Base-by-base conservation (phyloP, 257 asterid genomes). In the Henckelia pumila region DNA sequence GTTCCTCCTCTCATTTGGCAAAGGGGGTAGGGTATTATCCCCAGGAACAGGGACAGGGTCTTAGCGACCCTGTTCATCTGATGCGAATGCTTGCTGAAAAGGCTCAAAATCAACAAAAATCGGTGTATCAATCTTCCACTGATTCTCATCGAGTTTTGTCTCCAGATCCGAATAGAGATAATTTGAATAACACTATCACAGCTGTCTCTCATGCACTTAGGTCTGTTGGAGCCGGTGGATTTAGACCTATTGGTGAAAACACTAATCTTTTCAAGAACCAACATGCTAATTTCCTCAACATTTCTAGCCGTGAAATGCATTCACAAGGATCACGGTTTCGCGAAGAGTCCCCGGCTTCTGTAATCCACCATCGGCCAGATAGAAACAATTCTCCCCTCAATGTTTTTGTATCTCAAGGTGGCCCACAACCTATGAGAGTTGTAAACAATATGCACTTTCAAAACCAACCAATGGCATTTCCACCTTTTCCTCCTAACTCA, bases 321-420 rank as follows among this genome's bases (percentile, higher is more conserved):
- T 16, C 21, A 16, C 55, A 47, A 47, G 55, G 20, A 47, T 47
- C 21, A 16, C 21, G 55, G 17, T 47, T 14, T 47, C 55, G 21
- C 1, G 55, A 47, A 47, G 55, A 47, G 21, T 47, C 55, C 20
- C 55, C 55, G 17, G 63, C 78, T 72, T 29, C 87, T 52, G 87
- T 80, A 58, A 62, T 78, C 76, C 78, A 69, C 53, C 73, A 78
- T 62, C 85, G 76, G 68, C 80, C 74, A 9, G 88, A 80, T 64
- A 84, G 70, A 74, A 80, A 68, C 60, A 71, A 62, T 72, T 69
- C 69, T 28, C 83, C 82, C 0, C 60, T 73, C 58, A 84, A 81
- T 33, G 80, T 86, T 11, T 88, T 84, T 26, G 94, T 79, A 56
- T 80, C 90, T 7, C 97, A 80, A 58, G 87, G 85, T 32, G 86